Conservation (phyloP, 73 alveolate genomes). For the Symbiodinium pilosum region DNA sequence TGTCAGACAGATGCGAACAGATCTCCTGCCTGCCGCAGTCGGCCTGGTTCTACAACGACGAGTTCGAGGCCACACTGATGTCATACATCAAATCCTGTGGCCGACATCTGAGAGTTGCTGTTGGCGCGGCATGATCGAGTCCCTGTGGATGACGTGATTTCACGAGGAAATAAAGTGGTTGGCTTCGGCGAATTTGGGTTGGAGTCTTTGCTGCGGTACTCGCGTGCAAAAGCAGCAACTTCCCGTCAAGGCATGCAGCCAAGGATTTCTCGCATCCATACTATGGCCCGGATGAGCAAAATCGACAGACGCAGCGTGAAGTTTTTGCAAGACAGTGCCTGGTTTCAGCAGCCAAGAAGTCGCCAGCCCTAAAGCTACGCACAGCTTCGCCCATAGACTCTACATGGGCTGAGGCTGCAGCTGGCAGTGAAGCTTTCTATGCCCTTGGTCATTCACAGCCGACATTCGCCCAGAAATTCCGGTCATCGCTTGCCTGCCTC, state of each 20-base stretch:
- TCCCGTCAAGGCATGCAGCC: background rate
- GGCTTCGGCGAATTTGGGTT: constrained; percentile 63
- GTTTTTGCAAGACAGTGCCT: constrained; percentile 56
- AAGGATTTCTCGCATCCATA: constrained; percentile 67
- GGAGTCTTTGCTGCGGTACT: background rate
- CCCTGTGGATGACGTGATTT: background rate
- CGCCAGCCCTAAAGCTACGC: background rate
- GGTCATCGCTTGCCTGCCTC: background rate
- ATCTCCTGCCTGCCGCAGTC: background rate
- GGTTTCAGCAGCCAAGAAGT: too few relatives aligned
- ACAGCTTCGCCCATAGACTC: background rate
- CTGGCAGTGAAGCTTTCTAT: constrained; percentile 24
- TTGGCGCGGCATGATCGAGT: background rate
- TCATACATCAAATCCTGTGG: constrained; percentile 51
- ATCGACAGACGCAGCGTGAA: constrained; percentile 53
- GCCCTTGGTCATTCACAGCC: constrained; percentile 85
- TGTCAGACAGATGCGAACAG: too few relatives aligned
- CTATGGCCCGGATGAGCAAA: constrained; percentile 57
- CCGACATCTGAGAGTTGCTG: background rate
- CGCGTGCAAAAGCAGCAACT: background rate
- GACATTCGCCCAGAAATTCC: background rate
- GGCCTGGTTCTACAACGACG: constrained; percentile 55
- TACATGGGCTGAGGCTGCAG: constrained; percentile 32
- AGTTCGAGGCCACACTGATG: constrained; percentile 39
- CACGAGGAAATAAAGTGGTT: constrained; percentile 40